Evolutionary conservation across 2,329 filamentous ascomycete species (phyloP).

Genomic region (Fusarium sp.): DNA sequence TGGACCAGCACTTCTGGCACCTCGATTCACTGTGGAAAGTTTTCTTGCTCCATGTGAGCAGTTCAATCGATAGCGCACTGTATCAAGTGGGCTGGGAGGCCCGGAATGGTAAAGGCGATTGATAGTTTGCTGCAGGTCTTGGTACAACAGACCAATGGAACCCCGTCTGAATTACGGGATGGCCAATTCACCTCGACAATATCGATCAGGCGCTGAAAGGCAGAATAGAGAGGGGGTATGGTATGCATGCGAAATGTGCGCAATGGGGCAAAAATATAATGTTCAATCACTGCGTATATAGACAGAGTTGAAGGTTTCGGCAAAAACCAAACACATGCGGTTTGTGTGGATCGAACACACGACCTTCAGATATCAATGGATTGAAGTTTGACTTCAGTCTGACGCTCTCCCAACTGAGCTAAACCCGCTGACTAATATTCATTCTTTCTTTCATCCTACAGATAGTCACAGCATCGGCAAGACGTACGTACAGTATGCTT

Average conservation of each 20-base stretch:
- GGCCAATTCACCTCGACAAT: neutral
- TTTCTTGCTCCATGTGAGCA: neutral
- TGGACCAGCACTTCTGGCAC: neutral
- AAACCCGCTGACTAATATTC: slow-evolving; percentile 10
- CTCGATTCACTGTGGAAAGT: rapidly evolving
- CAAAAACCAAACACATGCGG: neutral
- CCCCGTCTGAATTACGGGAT: neutral
- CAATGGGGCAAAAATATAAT: neutral
- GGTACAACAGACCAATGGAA: neutral
- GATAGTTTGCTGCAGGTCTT: neutral
- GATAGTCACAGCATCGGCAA: rapidly evolving
- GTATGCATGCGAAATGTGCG: rapidly evolving
- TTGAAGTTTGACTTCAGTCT: slow-evolving; percentile 4
- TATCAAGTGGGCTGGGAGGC: neutral
- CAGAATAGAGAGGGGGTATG: neutral
- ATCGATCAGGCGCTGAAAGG: neutral
- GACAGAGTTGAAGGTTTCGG: neutral
- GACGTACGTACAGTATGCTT: too few relatives aligned
- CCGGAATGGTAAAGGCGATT: neutral
- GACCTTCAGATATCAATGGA: neutral
- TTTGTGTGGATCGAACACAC: slow-evolving; percentile 4
- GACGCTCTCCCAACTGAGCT: slow-evolving; percentile 17
- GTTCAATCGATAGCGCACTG: neutral
- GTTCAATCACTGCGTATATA: too few relatives aligned
- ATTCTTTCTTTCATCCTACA: rapidly evolving